Evolutionary conservation across 495 filamentous ascomycete species (phyloP), one percentile per base, ranked within the genome.

Genomic region (Lasiosphaeria hispida): DNA sequence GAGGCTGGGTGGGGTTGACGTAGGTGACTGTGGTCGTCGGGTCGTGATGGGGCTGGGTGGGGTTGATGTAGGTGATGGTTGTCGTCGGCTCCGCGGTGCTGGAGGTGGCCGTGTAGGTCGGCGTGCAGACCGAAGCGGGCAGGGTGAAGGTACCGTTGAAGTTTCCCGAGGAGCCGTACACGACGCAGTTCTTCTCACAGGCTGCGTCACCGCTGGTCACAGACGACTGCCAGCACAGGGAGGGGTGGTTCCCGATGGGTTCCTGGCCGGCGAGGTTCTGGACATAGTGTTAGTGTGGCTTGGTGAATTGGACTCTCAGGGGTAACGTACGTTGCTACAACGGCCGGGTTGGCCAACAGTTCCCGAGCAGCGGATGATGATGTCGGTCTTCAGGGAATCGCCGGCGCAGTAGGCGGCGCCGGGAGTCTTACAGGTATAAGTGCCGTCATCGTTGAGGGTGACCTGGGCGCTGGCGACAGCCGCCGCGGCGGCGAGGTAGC

Each of bases 101-200:
- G 3, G 18, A 13, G 17, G 18, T 37, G 18, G 56, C 40, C 4
- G 57, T 61, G 61, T 53, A 67, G 42, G 48, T 57, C 11, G 70
- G 68, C 23, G 49, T 66, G 58, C 70, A 72, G 7, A 49, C 23
- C 37, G 39, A 23, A 1, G 55, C 13, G 14, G 66, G 61, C 19
- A 72, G 59, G 11, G 67, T 68, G 53, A 65, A 71, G 39, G 47
- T 45, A 36, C 33, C 44, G 15, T 17, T 42, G 44, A 7, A 23
- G 53, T 59, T 53, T 33, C 49, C 49, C 4, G 60, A 23, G 13
- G n/a, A 14, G 52, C 48, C 67, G 37, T 73, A 73, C 56, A 72
- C 70, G 18, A 71, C 60, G 57, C 70, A 73, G 65, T 73, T 72
- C 65, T 70, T 73, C 59, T 69, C 65, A 54, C 70, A 73, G 36